These are phyloP conservation scores for Mycena pura DNA, from an alignment of 768 basidiomycete genomes.

Conservation along the genomic window DNA sequence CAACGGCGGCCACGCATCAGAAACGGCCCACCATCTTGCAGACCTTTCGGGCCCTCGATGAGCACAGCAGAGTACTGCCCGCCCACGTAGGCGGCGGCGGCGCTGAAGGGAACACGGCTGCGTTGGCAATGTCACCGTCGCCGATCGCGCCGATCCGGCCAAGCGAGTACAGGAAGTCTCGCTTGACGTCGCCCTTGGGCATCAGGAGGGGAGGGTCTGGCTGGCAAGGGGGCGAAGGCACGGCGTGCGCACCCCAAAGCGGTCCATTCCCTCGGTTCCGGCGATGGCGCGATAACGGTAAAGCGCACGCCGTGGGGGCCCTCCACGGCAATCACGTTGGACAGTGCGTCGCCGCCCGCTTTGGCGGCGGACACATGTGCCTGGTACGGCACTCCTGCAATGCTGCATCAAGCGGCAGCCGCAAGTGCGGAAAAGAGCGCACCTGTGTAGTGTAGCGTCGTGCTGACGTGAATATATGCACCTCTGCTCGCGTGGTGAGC, in stretches of 20 bases:
- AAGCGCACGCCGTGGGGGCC: slow-evolving; percentile 94
- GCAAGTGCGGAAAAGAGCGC: too few species aligned
- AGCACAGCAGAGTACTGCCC: too few species aligned
- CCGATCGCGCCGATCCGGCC: slow-evolving; percentile 64
- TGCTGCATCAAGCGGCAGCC: too few species aligned
- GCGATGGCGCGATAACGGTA: slow-evolving; percentile 86
- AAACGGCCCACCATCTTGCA: too few species aligned
- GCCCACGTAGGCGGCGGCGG: slow-evolving; percentile 77
- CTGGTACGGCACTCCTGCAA: slow-evolving; percentile 83
- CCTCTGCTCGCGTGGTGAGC: slow-evolving; percentile 74
- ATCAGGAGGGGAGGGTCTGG: background rate
- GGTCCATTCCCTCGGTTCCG: slow-evolving; percentile 76
- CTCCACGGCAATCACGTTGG: slow-evolving; percentile 86
- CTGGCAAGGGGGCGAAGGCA: background rate
- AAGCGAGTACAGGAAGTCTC: slow-evolving; percentile 38
- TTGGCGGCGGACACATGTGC: slow-evolving; percentile 96
- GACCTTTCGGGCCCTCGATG: too few species aligned
- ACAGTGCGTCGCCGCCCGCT: slow-evolving; percentile 90
- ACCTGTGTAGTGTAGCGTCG: slow-evolving; percentile 88
- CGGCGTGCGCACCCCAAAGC: slow-evolving; percentile 49
- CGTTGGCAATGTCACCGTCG: slow-evolving; percentile 77
- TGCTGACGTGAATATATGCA: slow-evolving; percentile 88
- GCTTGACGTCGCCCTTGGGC: slow-evolving; percentile 25
- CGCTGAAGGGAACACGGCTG: slow-evolving; percentile 80
- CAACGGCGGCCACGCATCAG: too few species aligned